Evolutionary conservation across 345 rosid species (phyloP), one percentile per base, ranked within the genome.

Genomic region (Clausena lansium): DNA sequence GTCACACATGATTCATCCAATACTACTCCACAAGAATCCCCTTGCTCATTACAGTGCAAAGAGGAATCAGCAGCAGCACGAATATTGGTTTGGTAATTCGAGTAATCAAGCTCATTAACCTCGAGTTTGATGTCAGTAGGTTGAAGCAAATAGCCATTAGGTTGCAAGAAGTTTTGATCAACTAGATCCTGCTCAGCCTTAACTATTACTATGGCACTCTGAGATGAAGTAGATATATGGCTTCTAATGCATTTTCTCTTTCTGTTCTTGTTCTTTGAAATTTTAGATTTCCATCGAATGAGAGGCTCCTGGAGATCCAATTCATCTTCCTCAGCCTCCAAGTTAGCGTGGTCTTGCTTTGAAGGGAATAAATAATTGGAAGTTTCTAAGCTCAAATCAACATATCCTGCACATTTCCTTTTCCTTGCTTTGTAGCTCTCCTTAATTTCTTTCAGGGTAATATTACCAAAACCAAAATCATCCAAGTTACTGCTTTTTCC

Each of bases 401-500:
- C 81, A 19, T 14, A 2, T 70, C 38, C 60, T 3, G 77, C 19
- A 66, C 7, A 62, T 60, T 89, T 92, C 84, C 97, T 85, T 83
- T 91, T 95, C 79, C 86, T 90, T 73, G 38, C 77, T 83, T 79
- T 87, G 83, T 87, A 89, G 59, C 84, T 84, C 71, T 78, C 88
- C 85, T 84, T 82, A 14, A 92, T 47, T 78, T 83, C 89, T 70
- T 75, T 77, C 85, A 93, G 70, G 1, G 98, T 95, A 86, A 91
- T 77, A 64, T 71, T 60, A 22, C 45, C 72, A 47, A 83, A 79
- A 76, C 38, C 52, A 54, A 65, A 7, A 79, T 85, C 89, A 76
- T 80, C 86, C 35, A 38, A 61, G 73, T 82, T 83, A 77, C 28
- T 50, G 11, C 65, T 73, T 15, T 45, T 67, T 76, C 24, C 80